Base-by-base conservation (phyloP, 139 green algal genomes). In the Edaphochlamys debaryana region DNA sequence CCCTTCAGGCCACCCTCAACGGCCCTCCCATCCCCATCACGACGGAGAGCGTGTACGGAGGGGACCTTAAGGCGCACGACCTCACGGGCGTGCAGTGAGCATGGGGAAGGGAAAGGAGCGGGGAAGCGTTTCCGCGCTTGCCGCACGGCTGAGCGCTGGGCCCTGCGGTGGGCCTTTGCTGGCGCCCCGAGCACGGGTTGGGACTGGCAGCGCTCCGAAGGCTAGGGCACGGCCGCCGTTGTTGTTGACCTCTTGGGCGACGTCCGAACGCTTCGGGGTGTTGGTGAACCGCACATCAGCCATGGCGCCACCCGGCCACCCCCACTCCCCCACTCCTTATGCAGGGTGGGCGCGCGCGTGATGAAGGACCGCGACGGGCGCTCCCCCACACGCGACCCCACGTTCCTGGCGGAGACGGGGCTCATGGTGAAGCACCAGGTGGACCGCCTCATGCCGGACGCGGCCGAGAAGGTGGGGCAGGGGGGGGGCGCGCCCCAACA, bases 391-490 rank as follows among this genome's bases (percentile, higher is more conserved):
- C 80, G 90, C 23, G 90, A 93, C 41, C 72, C 86, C 48, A 89
- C 80, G 32, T 93, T 93, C 70, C 67, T 93, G 56, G 82, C 83
- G 62, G 90, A 93, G 80, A 83, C 83, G 4, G 42, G 82, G 22
- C 75, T 93, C 0, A n/a, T 90, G 41, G 11, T 42, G 0, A 74
- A 76, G 78, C 48, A 82, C 7, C 38, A 66, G 25, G 78, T 25
- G 25, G 85, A 89, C 56, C 64, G 81, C 4, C 27, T 84, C 22
- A 71, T 87, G 63, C 72, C 19, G 9, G 67, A 82, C 36, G 76
- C 36, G 69, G 78, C 67, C 22, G 22, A 32, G 27, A 64, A 42
- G 69, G 67, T 84, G 40, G 34, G 30, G 22, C 54, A 63, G 54
- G 9, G 17, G 11, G 54, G 22, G 54, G 50, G 50, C 50, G 50